phyloP scores from a whole-genome alignment of 495 filamentous ascomycete genomes.

The Podospora didyma region DNA sequence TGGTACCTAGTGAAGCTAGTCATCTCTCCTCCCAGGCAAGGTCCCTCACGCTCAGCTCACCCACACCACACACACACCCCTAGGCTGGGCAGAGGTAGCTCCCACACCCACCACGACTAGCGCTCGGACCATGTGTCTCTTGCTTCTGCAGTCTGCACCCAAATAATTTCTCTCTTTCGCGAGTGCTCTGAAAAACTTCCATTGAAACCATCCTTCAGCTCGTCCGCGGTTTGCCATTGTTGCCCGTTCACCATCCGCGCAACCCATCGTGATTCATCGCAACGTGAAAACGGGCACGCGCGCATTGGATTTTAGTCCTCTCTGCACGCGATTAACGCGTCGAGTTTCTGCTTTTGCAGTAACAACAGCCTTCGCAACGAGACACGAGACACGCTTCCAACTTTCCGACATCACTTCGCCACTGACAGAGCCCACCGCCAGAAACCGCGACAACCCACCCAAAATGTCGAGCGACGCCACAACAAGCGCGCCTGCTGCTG shows the following conservation, averaged over 20 bases:
- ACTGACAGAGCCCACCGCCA: conserved; percentile 2
- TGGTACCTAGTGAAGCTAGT: too few relatives aligned
- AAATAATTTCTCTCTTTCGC: conserved; percentile 31
- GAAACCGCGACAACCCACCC: background rate
- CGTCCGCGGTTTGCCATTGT: conserved; percentile 26
- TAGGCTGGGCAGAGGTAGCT: background rate
- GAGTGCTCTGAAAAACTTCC: conserved; percentile 25
- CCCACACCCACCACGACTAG: background rate
- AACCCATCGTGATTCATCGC: conserved; percentile 23
- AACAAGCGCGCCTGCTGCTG: conserved; percentile 6
- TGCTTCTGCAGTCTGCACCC: conserved; percentile 15
- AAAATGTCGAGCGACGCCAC: conserved; percentile 21
- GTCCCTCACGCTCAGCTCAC: too few relatives aligned
- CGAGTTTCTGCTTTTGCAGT: conserved; percentile 13
- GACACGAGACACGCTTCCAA: conserved; percentile 16
- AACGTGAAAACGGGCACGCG: conserved; percentile 11
- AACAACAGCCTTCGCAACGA: conserved; percentile 9
- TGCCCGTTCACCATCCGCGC: conserved; percentile 12
- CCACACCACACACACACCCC: background rate
- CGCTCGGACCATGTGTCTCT: conserved; percentile 28
- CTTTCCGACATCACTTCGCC: conserved; percentile 27
- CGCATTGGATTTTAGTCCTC: conserved; percentile 7
- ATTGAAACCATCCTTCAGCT: conserved; percentile 20
- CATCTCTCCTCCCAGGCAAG: too few relatives aligned
- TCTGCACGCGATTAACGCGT: conserved; percentile 28